Percentiles rank a stretch among this genome's conserved stretches.
These are phyloP conservation scores for Xylaria bambusicola DNA, from an alignment of 495 filamentous ascomycete species.

Conservation along the genomic window DNA sequence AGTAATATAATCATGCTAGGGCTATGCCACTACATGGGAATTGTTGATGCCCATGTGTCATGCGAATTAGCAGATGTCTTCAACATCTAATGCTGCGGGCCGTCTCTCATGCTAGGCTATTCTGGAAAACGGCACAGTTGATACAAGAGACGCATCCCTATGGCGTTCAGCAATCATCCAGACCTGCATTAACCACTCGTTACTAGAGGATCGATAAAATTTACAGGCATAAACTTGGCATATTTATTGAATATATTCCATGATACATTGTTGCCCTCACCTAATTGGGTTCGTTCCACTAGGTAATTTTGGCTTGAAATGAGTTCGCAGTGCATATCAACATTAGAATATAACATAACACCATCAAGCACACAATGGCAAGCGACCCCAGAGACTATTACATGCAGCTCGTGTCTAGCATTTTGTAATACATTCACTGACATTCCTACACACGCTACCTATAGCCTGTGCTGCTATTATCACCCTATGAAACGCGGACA, in stretches of 20 bases:
- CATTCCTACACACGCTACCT: too few relatives aligned
- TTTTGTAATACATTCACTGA: too few relatives aligned
- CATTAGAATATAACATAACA: too few relatives aligned
- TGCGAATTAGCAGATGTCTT: neutral
- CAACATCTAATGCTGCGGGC: conserved; percentile 1
- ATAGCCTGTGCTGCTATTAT: too few relatives aligned
- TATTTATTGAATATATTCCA: neutral
- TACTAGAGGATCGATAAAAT: neutral
- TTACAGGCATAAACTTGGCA: neutral
- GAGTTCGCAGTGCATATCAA: too few relatives aligned
- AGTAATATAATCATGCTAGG: conserved; percentile 11
- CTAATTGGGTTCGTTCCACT: too few relatives aligned
- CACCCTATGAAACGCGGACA: too few relatives aligned
- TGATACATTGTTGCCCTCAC: too few relatives aligned
- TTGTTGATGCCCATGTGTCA: conserved; percentile 15
- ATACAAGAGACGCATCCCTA: neutral
- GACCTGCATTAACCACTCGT: conserved; percentile 4
- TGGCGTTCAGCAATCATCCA: neutral
- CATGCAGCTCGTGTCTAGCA: too few relatives aligned
- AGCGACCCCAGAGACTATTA: too few relatives aligned
- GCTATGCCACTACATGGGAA: neutral
- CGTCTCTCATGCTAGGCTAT: neutral
- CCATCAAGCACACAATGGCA: too few relatives aligned
- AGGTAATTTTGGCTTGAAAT: too few relatives aligned
- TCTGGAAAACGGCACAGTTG: conserved; percentile 3